Evolutionary conservation across 352 stramenopile species (phyloP).

Genomic region (Phytophthora macrochlamydospora): DNA sequence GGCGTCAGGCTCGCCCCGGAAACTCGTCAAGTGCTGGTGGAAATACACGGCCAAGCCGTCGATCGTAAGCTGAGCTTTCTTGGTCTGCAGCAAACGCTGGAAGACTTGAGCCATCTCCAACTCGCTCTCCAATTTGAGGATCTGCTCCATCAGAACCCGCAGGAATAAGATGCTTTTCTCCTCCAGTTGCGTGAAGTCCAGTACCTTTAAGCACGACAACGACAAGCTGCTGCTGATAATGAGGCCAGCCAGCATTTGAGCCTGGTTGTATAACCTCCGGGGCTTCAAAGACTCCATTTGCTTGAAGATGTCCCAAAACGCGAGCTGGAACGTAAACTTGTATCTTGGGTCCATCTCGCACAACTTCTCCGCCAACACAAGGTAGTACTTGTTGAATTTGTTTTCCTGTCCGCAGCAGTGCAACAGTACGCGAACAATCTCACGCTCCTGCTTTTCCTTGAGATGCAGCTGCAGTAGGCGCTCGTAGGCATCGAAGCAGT

Average conservation of each 20-base stretch:
- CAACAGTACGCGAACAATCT: conserved; percentile 95
- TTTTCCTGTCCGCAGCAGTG: conserved; percentile 90
- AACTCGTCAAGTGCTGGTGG: conserved; percentile 77
- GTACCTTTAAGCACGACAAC: conserved; percentile 90
- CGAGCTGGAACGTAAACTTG: conserved; percentile 96
- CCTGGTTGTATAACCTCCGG: conserved; percentile 91
- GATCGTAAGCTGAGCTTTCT: conserved; percentile 80
- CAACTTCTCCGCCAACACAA: conserved; percentile 91
- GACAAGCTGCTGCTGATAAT: conserved; percentile 64
- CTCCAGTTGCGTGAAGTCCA: conserved; percentile 92
- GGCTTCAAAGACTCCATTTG: conserved; percentile 81
- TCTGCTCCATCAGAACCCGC: conserved; percentile 76
- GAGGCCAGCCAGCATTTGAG: conserved; percentile 85
- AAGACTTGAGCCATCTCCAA: conserved; percentile 75
- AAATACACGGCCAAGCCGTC: conserved; percentile 82
- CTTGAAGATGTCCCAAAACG: conserved; percentile 98
- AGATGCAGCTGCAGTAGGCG: conserved; percentile 91
- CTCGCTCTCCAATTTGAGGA: conserved; percentile 74
- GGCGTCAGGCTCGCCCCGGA: conserved; percentile 52
- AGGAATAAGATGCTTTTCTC: conserved; percentile 91
- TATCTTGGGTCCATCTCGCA: conserved; percentile 94
- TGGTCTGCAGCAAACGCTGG: conserved; percentile 75
- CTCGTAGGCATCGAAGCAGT: conserved; percentile 97
- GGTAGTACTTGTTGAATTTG: conserved; percentile 97
- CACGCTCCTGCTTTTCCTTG: conserved; percentile 92